Conservation (phyloP, 1,284 basidiomycete species). For the Ceraceosorus guamensis region DNA sequence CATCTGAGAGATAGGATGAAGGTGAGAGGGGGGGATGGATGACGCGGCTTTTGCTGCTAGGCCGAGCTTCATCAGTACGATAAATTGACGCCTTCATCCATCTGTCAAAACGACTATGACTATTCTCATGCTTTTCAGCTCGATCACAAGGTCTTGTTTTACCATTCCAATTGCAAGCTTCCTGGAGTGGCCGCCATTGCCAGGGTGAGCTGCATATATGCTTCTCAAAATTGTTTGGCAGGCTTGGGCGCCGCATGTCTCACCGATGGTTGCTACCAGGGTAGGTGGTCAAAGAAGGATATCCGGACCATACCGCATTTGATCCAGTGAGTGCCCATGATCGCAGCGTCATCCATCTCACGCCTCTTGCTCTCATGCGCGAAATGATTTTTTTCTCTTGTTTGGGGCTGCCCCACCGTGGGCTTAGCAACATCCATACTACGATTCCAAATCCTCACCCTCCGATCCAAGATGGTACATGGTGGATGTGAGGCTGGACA, state of each 20-base stretch:
- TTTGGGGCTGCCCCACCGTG: too few relatives aligned
- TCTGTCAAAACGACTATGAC: too few relatives aligned
- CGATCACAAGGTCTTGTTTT: conserved; percentile 72
- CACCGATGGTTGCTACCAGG: too few relatives aligned
- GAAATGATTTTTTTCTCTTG: too few relatives aligned
- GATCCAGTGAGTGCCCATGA: conserved; percentile 29
- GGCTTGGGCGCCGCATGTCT: too few relatives aligned
- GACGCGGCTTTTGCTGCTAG: too few relatives aligned
- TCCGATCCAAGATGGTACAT: conserved; percentile 84
- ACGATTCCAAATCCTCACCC: conserved; percentile 72
- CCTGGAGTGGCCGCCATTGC: conserved; percentile 56
- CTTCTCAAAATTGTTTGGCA: conserved; percentile 10
- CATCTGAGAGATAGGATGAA: conserved; percentile 77
- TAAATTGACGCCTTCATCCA: too few relatives aligned
- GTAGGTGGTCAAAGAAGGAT: conserved; percentile 16
- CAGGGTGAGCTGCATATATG: conserved; percentile 3
- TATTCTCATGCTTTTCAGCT: too few relatives aligned
- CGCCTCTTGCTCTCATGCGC: background rate
- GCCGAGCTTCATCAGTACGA: too few relatives aligned
- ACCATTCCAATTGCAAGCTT: conserved; percentile 84
- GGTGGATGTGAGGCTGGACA: conserved; percentile 63
- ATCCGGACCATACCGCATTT: conserved; percentile 25
- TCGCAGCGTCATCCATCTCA: background rate
- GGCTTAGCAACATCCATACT: conserved; percentile 76
- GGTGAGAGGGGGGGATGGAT: too few relatives aligned